Conservation (phyloP, 305 asterid species). For the Fraxinus velutina region DNA sequence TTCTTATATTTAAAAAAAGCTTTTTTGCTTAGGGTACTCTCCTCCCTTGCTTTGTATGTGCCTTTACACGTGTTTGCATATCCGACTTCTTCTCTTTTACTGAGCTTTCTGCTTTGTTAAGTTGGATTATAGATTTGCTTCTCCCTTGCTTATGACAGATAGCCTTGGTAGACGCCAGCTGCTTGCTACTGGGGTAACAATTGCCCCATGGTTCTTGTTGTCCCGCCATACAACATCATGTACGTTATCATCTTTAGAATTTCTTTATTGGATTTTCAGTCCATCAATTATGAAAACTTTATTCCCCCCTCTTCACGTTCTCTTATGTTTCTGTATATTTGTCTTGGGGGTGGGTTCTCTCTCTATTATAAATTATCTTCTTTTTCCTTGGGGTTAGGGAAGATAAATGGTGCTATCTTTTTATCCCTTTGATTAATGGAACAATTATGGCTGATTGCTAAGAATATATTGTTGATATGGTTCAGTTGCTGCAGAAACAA, state of each 20-base stretch:
- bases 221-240: slow-evolving; percentile 49
- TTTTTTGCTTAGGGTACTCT: background rate
- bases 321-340: background rate
- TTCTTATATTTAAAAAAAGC: background rate
- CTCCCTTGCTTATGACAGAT: slow-evolving; percentile 34
- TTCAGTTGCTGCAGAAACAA: slow-evolving; percentile 94
- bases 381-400: background rate
- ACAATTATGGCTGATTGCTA: slow-evolving; percentile 38
- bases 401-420: background rate
- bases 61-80: background rate
- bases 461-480: slow-evolving; percentile 51
- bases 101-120: background rate
- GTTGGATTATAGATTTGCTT: slow-evolving; percentile 2
- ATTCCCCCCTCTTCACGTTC: background rate
- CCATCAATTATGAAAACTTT: background rate
- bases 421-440: slow-evolving; percentile 14
- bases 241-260: slow-evolving; percentile 33
- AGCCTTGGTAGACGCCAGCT: slow-evolving; percentile 52
- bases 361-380: background rate
- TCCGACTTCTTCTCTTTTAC: background rate
- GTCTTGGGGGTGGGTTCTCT: background rate
- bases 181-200: slow-evolving; percentile 48
- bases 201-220: slow-evolving; percentile 43
- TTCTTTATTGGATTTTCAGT: background rate
- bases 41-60: background rate